These are phyloP conservation scores for Porodaedalea pini DNA, from an alignment of 1,284 basidiomycete genomes.

Conservation along the genomic window DNA sequence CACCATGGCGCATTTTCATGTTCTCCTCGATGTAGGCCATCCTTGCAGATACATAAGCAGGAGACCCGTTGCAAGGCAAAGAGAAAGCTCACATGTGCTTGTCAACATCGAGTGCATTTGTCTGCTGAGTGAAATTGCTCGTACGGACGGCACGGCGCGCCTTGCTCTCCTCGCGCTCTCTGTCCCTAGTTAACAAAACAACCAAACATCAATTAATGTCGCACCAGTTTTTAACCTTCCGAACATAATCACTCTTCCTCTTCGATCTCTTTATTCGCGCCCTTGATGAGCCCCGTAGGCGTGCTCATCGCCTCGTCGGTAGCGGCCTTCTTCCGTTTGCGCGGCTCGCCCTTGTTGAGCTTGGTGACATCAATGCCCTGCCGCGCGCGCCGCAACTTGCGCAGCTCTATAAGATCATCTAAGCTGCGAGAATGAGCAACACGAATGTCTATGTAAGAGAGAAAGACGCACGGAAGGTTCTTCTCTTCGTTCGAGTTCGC, in stretches of 20 bases:
- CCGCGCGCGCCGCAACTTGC: constrained; percentile 70
- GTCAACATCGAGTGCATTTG: constrained; percentile 92
- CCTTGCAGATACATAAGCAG: constrained; percentile 46
- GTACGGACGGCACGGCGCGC: constrained; percentile 73
- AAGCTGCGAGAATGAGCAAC: constrained; percentile 41
- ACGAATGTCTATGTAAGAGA: constrained; percentile 4
- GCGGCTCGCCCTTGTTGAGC: constrained; percentile 79
- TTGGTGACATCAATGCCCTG: constrained; percentile 86
- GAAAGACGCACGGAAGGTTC: constrained; percentile 46
- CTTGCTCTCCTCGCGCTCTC: constrained; percentile 63
- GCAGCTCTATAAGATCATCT: constrained; percentile 81
- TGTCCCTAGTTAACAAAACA: constrained; percentile 44
- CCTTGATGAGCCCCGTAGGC: constrained; percentile 44
- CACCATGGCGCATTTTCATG: constrained; percentile 71
- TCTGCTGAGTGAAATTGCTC: constrained; percentile 97
- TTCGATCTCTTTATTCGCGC: constrained; percentile 40
- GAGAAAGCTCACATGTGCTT: constrained; percentile 82
- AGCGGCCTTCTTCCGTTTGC: constrained; percentile 62
- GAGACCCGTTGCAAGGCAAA: background rate
- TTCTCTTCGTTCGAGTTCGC: constrained; percentile 39
- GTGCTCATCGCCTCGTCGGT: constrained; percentile 44
- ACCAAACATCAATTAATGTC: too few species aligned
- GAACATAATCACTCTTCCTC: constrained; percentile 54
- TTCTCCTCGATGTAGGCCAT: constrained; percentile 98
- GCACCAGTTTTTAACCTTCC: too few species aligned